A percentile compares a stretch with the other conserved stretches of the same genome.
Evolutionary conservation across 1,284 basidiomycete genomes (phyloP).

Genomic region (Irpex sp.): DNA sequence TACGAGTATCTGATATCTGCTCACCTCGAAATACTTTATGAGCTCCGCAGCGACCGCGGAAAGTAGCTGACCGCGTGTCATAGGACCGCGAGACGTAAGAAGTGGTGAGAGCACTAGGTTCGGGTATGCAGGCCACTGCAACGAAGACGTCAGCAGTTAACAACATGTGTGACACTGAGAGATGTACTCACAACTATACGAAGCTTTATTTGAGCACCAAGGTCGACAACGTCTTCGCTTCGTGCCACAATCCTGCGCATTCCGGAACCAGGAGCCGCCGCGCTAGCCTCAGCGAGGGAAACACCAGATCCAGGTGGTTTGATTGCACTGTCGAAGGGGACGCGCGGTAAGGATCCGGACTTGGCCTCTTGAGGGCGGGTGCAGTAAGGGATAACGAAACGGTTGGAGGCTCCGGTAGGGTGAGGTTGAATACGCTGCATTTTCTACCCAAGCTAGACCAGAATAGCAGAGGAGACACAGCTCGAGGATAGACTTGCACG

Average conservation of each 20-base stretch:
- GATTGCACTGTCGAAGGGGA: neutral
- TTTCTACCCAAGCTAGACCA: neutral
- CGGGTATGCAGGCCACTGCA: neutral
- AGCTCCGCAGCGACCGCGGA: neutral
- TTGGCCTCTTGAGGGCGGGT: neutral
- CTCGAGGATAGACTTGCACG: neutral
- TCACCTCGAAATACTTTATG: neutral
- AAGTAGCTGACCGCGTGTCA: neutral
- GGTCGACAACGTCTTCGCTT: neutral
- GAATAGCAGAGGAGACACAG: neutral
- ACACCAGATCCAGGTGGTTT: neutral
- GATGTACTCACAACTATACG: neutral
- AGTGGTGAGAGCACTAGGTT: neutral
- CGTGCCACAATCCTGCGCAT: neutral
- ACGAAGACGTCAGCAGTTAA: neutral
- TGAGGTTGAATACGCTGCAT: neutral
- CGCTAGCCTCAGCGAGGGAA: neutral
- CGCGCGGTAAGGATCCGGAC: neutral
- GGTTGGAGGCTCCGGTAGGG: neutral
- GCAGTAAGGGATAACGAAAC: neutral
- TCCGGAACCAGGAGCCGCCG: neutral
- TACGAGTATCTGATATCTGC: neutral
- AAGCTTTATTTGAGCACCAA: neutral
- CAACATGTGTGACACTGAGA: neutral
- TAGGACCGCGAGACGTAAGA: neutral